These are phyloP conservation scores for Asterophora lycoperdoides DNA, from an alignment of 768 basidiomycete genomes.

Conservation along the genomic window DNA sequence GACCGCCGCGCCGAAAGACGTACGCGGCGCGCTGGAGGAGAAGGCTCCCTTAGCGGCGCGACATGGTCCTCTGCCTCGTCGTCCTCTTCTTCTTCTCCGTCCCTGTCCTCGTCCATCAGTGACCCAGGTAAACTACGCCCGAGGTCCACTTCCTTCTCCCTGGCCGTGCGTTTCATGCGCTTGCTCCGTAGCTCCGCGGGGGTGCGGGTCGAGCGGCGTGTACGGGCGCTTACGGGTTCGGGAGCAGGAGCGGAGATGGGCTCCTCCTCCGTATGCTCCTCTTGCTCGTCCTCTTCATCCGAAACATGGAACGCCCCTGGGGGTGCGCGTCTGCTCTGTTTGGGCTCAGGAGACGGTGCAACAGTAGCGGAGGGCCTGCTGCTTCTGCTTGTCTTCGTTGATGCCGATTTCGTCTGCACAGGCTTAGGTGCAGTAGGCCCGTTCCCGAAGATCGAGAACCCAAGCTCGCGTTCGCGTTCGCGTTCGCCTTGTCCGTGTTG, in stretches of 20 bases:
- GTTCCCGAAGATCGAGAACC: constrained; percentile 22
- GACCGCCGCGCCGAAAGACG: constrained; percentile 25
- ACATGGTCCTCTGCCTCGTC: constrained; percentile 16
- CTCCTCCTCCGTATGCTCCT: constrained; percentile 25
- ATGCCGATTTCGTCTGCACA: constrained; percentile 11
- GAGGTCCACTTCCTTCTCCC: not conserved
- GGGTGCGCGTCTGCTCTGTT: constrained; percentile 26
- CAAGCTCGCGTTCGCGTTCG: constrained; percentile 15
- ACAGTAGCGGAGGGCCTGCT: not conserved
- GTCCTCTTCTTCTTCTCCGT: constrained; percentile 24
- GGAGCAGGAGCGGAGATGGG: constrained; percentile 1
- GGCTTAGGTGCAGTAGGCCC: constrained; percentile 8
- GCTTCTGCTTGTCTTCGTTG: not conserved
- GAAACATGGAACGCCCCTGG: constrained; percentile 42
- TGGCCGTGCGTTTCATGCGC: not conserved
- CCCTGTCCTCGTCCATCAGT: constrained; percentile 37
- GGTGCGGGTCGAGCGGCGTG: not conserved
- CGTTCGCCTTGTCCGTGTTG: constrained; percentile 9
- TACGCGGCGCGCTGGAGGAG: constrained; percentile 21
- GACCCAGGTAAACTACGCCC: constrained; percentile 40
- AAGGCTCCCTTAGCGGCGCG: constrained; percentile 35
- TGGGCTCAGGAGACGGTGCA: constrained; percentile 2
- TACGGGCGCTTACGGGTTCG: not conserved
- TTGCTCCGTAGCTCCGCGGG: not conserved
- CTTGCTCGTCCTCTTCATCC: constrained; percentile 36